Base-by-base conservation (phyloP, 441 rosid genomes). In the Flueggea neowawraea region DNA sequence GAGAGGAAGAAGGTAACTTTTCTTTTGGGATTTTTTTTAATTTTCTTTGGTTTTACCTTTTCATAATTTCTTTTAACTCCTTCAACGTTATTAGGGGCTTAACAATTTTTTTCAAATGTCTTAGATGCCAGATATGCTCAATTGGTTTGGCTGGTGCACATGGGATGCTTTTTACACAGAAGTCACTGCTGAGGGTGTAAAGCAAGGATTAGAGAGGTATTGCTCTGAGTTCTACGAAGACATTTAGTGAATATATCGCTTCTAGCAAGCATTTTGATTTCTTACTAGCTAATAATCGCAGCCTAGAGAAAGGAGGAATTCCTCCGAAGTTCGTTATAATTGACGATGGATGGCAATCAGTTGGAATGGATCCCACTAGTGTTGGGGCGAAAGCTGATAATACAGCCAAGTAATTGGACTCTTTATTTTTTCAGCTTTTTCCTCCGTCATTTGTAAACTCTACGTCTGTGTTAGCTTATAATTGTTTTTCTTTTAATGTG, bases 71-170 rank as follows among this genome's bases (percentile, higher is more conserved):
- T 55, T 52, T 50, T 69, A 55, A 22, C 4, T 36, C 9, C 9
- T 36, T 36, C 41, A 36, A 36, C 41, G 41, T 36, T 36, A 36
- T 36, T 36, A 36, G 9, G 41, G 2, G 6, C 41, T 36, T 36
- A 36, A 36, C 41, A 36, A 36, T 5, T 36, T 36, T 33, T 36
- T 36, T 5, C 41, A 36, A 5, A 8, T 53, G 62, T 45, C 58
- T 64, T 67, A 82, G 85, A 82, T 76, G 82, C 91, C 84, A 0
- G 82, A 81, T 70, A 70, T 79, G 82, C 69, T 85, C 69, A 83
- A 85, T 61, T 82, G 87, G 88, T 85, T 83, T 71, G 88, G 91
- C 15, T 85, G 91, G 91, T 85, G 85, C 56, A 83, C 88, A 28
- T 85, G 91, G 88, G 88, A 85, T 69, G 91, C 88, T 58, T 83